Evolutionary conservation across 2,329 filamentous ascomycete genomes (phyloP).

Genomic region (Plectosphaerella sp.): DNA sequence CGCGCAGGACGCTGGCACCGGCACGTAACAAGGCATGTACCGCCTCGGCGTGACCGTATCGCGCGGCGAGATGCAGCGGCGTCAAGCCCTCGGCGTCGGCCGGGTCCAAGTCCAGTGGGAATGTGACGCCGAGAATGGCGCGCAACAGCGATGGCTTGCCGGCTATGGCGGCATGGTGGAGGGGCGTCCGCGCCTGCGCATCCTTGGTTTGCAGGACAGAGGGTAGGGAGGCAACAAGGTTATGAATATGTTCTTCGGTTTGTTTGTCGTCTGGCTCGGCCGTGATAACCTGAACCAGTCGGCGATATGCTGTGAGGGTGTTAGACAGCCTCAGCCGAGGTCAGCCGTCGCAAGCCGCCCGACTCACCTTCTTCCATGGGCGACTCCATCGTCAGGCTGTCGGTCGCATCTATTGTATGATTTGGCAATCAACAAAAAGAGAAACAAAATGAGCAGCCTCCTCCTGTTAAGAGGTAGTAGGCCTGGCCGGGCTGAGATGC

Average conservation of each 20-base stretch:
- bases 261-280: conserved; percentile 2
- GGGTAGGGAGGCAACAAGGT: conserved; percentile 11
- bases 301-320: conserved; percentile 5
- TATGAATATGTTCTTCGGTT: conserved; percentile 7
- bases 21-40: conserved; percentile 6
- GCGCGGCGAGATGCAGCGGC: conserved; percentile 11
- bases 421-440: not conserved
- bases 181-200: conserved; percentile 7
- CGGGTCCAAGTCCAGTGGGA: conserved; percentile 7
- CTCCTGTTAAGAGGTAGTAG: no score
- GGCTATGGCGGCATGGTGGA: conserved; percentile 11
- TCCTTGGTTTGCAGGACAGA: conserved; percentile 10
- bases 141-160: conserved; percentile 6
- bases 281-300: conserved; percentile 11
- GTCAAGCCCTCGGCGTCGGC: conserved; percentile 9
- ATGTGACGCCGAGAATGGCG: conserved; percentile 7
- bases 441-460: no score
- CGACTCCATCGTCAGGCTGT: conserved; percentile 7
- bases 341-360: not conserved
- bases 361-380: conserved; percentile 11
- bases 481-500: no score
- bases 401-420: not conserved
- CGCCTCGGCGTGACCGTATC: conserved; percentile 10
- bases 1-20: conserved; percentile 10
- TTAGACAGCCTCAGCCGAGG: not conserved